Conservation (phyloP, 2,329 filamentous ascomycete species). For the Fusarium sp. region DNA sequence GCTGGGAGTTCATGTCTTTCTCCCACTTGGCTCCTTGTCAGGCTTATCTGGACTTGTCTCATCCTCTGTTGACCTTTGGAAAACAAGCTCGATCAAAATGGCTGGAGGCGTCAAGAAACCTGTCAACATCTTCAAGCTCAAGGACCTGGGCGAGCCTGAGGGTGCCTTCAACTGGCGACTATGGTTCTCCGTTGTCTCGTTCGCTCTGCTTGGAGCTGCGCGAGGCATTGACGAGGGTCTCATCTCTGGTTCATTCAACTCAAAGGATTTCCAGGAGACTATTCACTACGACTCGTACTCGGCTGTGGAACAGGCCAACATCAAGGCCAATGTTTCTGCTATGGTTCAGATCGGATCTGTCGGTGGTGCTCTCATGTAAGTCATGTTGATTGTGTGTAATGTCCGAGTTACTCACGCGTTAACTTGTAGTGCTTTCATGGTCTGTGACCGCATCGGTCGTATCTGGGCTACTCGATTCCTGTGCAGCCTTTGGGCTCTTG, state of each 20-base stretch:
- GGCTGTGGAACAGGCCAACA: conserved; percentile 68
- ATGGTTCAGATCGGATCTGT: conserved; percentile 87
- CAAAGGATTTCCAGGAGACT: conserved; percentile 69
- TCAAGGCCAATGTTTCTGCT: conserved; percentile 79
- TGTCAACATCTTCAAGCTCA: conserved; percentile 72
- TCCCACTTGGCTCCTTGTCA: neutral
- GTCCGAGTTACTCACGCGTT: neutral
- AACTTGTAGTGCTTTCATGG: conserved; percentile 62
- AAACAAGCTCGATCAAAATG: conserved; percentile 50
- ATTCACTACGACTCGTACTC: conserved; percentile 68
- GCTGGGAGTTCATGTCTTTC: neutral
- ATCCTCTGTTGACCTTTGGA: neutral
- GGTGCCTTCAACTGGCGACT: conserved; percentile 81
- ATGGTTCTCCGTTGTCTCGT: conserved; percentile 80
- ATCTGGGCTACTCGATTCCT: conserved; percentile 70
- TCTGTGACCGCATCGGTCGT: conserved; percentile 71
- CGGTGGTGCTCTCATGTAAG: conserved; percentile 70
- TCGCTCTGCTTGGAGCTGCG: conserved; percentile 80
- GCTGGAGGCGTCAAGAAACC: conserved; percentile 65
- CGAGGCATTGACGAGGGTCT: conserved; percentile 84
- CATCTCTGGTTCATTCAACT: conserved; percentile 77
- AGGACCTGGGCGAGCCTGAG: conserved; percentile 72
- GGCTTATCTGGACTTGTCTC: neutral
- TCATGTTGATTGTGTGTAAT: too few species aligned
- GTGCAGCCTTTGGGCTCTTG: conserved; percentile 66